These are phyloP conservation scores for Sporisorium sorghi DNA, from an alignment of 1,284 basidiomycete genomes.

Conservation along the genomic window DNA sequence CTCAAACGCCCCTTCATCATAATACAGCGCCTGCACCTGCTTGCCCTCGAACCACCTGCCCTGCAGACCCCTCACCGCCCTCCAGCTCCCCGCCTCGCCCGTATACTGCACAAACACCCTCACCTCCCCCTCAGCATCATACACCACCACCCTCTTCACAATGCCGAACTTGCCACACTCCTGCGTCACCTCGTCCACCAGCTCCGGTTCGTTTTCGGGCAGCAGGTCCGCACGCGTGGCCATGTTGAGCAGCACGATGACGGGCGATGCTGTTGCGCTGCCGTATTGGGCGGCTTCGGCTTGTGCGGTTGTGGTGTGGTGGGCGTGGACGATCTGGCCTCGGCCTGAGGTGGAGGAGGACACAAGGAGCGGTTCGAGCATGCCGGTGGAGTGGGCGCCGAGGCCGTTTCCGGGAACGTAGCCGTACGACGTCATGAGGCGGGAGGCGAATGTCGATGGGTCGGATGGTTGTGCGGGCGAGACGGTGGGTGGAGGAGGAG, in stretches of 20 bases:
- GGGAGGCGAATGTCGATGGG: conserved; percentile 43
- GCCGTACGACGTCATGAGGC: conserved; percentile 60
- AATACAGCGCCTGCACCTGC: conserved; percentile 25
- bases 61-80: conserved; percentile 52
- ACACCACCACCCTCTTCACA: conserved; percentile 44
- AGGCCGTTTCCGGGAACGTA: conserved; percentile 60
- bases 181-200: conserved; percentile 25
- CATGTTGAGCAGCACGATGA: conserved; percentile 36
- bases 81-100: conserved; percentile 56
- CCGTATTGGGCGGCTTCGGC: conserved; percentile 23
- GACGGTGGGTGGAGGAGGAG: conserved; percentile 2
- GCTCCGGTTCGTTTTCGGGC: background rate
- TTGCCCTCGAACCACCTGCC: conserved; percentile 42
- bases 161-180: conserved; percentile 59
- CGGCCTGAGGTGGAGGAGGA: background rate
- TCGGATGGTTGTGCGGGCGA: background rate
- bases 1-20: conserved; percentile 3
- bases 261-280: conserved; percentile 6
- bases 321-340: conserved; percentile 12
- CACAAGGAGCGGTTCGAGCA: conserved; percentile 42
- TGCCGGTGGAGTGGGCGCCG: conserved; percentile 61
- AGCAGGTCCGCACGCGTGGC: conserved; percentile 2
- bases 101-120: conserved; percentile 61
- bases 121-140: conserved; percentile 15
- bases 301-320: background rate